phyloP scores from a whole-genome alignment of 805 yeast species.

The Grigorovia yakushimaensis region DNA sequence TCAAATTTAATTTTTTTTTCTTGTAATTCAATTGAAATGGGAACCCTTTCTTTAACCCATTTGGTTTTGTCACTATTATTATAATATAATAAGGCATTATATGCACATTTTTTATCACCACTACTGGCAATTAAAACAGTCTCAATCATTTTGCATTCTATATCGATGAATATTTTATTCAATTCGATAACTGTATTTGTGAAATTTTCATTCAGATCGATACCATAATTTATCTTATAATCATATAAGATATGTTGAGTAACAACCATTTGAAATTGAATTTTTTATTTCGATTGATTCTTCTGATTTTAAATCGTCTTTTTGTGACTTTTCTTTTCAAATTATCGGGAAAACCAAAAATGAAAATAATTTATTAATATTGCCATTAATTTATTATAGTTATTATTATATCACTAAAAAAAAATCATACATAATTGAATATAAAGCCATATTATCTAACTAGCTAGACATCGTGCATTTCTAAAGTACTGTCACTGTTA shows the following conservation, averaged over 20 bases:
- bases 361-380: too few relatives aligned
- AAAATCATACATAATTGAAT: too few relatives aligned
- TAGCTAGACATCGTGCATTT: background rate
- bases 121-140: conserved; percentile 1
- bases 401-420: too few relatives aligned
- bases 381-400: too few relatives aligned
- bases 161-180: background rate
- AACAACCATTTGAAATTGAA: too few relatives aligned
- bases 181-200: background rate
- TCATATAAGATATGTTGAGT: background rate
- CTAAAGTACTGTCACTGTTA: background rate
- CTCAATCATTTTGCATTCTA: background rate
- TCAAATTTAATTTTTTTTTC: background rate
- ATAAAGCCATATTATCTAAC: too few relatives aligned
- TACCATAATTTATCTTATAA: background rate
- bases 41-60: background rate
- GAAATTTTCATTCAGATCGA: background rate
- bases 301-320: too few relatives aligned
- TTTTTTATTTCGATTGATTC: too few relatives aligned
- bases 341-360: too few relatives aligned
- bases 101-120: background rate
- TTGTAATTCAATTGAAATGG: background rate
- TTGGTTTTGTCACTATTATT: background rate
- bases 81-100: conserved; percentile 2
- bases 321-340: too few relatives aligned